These are phyloP conservation scores for Blastocystis sp. DNA, from an alignment of 352 stramenopile species.

Conservation along the genomic window DNA sequence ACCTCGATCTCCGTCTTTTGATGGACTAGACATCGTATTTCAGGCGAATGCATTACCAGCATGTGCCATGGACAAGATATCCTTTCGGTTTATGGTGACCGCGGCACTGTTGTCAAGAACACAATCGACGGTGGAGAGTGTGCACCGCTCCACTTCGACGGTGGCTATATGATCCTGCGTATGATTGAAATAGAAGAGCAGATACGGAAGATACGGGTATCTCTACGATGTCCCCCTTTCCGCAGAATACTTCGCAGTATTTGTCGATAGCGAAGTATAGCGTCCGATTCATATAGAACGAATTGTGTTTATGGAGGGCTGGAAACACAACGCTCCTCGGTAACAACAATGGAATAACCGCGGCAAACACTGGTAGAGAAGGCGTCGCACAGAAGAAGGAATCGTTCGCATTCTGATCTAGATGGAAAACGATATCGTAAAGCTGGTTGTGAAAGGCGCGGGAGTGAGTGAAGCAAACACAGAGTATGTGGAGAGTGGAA, in stretches of 20 bases:
- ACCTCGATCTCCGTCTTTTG: slow-evolving; percentile 21
- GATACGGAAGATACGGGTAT: neutral
- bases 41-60: neutral
- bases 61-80: slow-evolving; percentile 49
- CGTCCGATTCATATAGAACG: neutral
- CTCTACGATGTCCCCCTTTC: slow-evolving; percentile 49
- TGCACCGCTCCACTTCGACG: neutral
- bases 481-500: slow-evolving; percentile 12
- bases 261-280: neutral
- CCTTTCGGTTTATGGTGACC: slow-evolving; percentile 5
- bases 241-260: slow-evolving; percentile 54
- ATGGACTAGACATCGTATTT: neutral
- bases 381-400: neutral
- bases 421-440: slow-evolving; percentile 50
- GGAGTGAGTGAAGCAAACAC: slow-evolving; percentile 36
- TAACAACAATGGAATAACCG: neutral
- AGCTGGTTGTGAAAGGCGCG: neutral
- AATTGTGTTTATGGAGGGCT: neutral
- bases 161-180: neutral
- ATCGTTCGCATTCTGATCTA: neutral
- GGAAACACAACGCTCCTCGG: neutral
- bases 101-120: neutral
- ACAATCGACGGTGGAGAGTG: slow-evolving; percentile 24
- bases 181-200: neutral
- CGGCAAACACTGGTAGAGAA: neutral